A percentile compares a stretch with the other conserved stretches of the same genome.
These are phyloP conservation scores for Physaria fendleri DNA, from an alignment of 345 rosid species.

Conservation along the genomic window DNA sequence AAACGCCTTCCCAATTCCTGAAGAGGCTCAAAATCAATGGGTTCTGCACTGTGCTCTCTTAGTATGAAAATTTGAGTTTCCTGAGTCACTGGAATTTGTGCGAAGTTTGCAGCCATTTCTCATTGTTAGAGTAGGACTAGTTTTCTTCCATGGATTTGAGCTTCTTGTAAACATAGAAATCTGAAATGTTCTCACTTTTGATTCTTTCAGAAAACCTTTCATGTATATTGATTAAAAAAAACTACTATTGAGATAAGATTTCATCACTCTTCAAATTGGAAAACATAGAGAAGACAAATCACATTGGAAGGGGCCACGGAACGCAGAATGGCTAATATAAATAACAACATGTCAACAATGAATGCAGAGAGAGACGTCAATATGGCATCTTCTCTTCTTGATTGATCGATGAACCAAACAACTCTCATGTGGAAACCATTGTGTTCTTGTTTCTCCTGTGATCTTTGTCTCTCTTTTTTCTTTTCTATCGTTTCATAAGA, in stretches of 20 bases:
- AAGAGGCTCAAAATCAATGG: not conserved
- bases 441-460: constrained; percentile 10
- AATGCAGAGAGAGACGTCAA: constrained; percentile 4
- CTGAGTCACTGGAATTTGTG: constrained; percentile 1
- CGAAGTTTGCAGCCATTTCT: not conserved
- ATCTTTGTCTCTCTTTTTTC: not conserved
- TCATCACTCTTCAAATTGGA: not conserved
- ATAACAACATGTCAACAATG: constrained; percentile 23
- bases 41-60: not conserved
- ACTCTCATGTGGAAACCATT: constrained; percentile 6
- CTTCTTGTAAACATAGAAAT: not conserved
- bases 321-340: not conserved
- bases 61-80: not conserved
- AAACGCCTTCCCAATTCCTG: constrained; percentile 10
- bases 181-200: not conserved
- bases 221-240: not conserved
- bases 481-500: not conserved
- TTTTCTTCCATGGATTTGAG: not conserved
- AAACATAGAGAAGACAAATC: not conserved
- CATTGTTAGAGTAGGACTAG: not conserved
- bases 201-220: not conserved
- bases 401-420: constrained; percentile 14
- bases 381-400: not conserved
- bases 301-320: not conserved
- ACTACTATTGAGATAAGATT: not conserved